Evolutionary conservation across 371 early-diverging fungal species (phyloP), one percentile per base, ranked within the genome.

Genomic region (Syncephalastrum sp.): DNA sequence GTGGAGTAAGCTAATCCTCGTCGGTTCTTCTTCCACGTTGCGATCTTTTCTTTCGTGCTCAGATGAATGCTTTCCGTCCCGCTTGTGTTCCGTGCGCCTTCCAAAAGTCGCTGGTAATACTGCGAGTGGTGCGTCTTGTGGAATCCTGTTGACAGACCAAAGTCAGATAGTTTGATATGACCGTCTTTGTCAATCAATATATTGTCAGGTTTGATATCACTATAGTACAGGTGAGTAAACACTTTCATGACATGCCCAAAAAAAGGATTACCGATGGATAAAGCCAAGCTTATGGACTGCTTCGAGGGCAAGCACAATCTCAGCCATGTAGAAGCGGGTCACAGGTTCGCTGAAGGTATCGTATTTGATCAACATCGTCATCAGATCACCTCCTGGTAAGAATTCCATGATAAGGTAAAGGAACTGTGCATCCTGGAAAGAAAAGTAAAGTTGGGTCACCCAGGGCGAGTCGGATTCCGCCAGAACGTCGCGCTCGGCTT

Each of bases 321-420:
- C 99, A 19, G 95, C 96, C 77, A 98, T 95, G 71, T 99, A 99
- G 65, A 98, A 95, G 43, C 95, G 89, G 8, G 99, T 97, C n/a
- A 97, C 93, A 46, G 95, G 91, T 51, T 95, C 95, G 10, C 95
- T 86, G 70, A 99, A 99, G 12, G 89, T 96, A 64, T 97, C 95
- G 63, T 95, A 93, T 67, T 91, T 93, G 71, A 96, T 94, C 56
- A 97, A 74, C 93, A 99, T 94, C 16, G 96, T 94, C 96, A 99
- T 98, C 80, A 99, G 77, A 74, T 97, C 97, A 54, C 97, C 97
- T 27, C 97, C 99, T 0, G 98, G 96, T 59, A 97, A 71, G 60
- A 97, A 98, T 75, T 98, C 99, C 99, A 98, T 98, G 65, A 98
- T 93, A 56, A 98, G 78, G 70, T 97, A 98, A 29, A 98, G 83